Conservation (phyloP, 371 early-diverging fungal genomes). For the Circinella minor region DNA sequence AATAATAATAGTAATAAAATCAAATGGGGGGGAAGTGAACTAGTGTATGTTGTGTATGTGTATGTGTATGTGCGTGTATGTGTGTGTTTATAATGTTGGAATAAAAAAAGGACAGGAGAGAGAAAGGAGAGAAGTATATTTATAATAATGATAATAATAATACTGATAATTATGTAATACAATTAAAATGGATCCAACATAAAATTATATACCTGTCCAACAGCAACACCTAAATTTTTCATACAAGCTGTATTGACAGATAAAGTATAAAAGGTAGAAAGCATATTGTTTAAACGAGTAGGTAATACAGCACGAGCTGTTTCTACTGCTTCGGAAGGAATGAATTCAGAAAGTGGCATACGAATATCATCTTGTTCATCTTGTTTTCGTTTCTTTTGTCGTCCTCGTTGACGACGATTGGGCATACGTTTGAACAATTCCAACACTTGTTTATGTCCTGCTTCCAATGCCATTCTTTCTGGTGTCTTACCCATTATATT, state of each 20-base stretch:
- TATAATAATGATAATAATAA: too few species aligned
- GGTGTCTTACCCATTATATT: constrained; percentile 48
- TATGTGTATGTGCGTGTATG: too few species aligned
- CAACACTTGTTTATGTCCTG: constrained; percentile 35
- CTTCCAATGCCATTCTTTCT: constrained; percentile 40
- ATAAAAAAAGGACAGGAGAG: not conserved
- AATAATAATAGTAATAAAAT: too few species aligned
- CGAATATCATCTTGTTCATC: constrained; percentile 21
- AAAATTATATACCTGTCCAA: constrained; percentile 41
- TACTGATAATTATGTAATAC: not conserved
- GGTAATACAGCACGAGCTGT: constrained; percentile 30
- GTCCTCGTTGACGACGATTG: not conserved
- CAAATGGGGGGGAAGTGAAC: too few species aligned
- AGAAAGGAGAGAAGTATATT: not conserved
- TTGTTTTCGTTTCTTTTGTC: constrained; percentile 2
- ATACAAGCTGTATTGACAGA: constrained; percentile 32
- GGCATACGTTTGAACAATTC: constrained; percentile 26
- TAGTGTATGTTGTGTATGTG: too few species aligned
- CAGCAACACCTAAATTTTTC: constrained; percentile 35
- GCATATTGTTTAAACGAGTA: constrained; percentile 19
- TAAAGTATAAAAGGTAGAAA: constrained; percentile 35
- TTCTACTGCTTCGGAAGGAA: constrained; percentile 31
- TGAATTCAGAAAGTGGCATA: constrained; percentile 40
- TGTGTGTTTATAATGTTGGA: too few species aligned
- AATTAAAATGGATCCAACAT: constrained; percentile 48